Conservation (phyloP, 1,284 basidiomycete species). For the Tylopilus sp. region DNA sequence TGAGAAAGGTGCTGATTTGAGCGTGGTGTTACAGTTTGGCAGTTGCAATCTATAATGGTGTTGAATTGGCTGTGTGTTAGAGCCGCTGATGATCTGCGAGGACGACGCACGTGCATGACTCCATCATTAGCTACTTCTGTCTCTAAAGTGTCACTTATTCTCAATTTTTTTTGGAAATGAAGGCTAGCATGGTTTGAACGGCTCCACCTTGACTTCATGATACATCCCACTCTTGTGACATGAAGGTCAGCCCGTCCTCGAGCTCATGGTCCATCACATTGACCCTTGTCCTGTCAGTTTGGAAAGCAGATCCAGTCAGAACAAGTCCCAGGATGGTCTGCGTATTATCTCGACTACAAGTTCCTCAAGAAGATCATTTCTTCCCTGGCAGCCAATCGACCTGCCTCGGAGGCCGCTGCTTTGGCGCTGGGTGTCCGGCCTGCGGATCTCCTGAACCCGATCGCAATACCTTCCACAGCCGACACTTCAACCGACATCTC, state of each 20-base stretch:
- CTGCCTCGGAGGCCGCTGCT: slow-evolving; percentile 85
- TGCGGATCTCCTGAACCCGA: slow-evolving; percentile 45
- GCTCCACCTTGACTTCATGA: slow-evolving; percentile 8
- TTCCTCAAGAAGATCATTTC: slow-evolving; percentile 98
- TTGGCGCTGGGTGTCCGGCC: slow-evolving; percentile 83
- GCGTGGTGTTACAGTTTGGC: neutral
- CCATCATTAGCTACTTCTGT: slow-evolving; percentile 7
- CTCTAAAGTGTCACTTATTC: slow-evolving; percentile 12
- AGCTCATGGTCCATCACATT: neutral
- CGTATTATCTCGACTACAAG: slow-evolving; percentile 98
- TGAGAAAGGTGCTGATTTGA: slow-evolving; percentile 84
- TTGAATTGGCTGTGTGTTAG: slow-evolving; percentile 4
- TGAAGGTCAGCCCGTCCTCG: slow-evolving; percentile 27
- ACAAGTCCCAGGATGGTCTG: slow-evolving; percentile 96
- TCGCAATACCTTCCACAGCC: slow-evolving; percentile 11
- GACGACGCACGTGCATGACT: slow-evolving; percentile 30
- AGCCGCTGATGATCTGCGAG: slow-evolving; percentile 3
- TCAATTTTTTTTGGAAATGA: slow-evolving; percentile 15
- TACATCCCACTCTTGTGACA: slow-evolving; percentile 17
- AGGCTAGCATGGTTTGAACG: slow-evolving; percentile 31
- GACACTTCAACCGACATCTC: slow-evolving; percentile 8
- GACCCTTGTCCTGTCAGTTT: slow-evolving; percentile 57
- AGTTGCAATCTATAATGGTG: slow-evolving; percentile 7
- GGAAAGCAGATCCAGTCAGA: slow-evolving; percentile 97
- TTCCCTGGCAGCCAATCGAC: slow-evolving; percentile 88